Conservation (phyloP, 345 rosid genomes). For the Angophora floribunda region DNA sequence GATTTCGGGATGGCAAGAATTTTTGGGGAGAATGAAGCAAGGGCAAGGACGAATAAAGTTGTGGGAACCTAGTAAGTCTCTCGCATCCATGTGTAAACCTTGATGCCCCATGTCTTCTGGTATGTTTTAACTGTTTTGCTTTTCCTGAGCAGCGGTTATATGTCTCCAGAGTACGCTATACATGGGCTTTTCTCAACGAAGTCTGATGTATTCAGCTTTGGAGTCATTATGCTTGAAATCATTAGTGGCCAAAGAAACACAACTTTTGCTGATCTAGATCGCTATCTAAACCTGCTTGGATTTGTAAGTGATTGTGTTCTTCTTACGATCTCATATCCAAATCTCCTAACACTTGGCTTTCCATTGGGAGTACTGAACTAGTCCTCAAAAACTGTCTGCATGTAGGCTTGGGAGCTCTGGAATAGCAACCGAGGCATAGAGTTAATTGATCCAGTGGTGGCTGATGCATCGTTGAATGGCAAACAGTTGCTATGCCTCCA, state of each 20-base stretch:
- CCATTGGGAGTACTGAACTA: background rate
- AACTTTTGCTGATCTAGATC: background rate
- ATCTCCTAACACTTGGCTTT: background rate
- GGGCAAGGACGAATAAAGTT: constrained; percentile 3
- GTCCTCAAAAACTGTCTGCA: background rate
- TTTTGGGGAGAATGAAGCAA: constrained; percentile 3
- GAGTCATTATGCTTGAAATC: constrained; percentile 20
- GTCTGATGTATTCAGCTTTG: constrained; percentile 20
- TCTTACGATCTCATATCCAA: background rate
- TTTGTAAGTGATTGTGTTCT: background rate
- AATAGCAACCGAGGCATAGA: background rate
- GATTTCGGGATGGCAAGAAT: constrained; percentile 22
- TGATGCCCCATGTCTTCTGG: background rate
- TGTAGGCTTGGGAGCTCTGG: constrained; percentile 15
- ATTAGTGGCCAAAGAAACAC: constrained; percentile 4
- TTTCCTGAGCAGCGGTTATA: constrained; percentile 5
- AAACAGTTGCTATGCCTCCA: constrained; percentile 3
- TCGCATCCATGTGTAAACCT: background rate
- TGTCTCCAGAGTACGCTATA: constrained; percentile 19
- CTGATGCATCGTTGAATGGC: background rate
- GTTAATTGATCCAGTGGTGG: background rate
- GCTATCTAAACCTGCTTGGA: constrained; percentile 3
- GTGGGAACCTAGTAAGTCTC: constrained; percentile 17
- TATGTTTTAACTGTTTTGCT: background rate
- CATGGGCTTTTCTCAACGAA: constrained; percentile 9